A percentile compares a stretch with the other conserved stretches of the same genome.
phyloP scores from a whole-genome alignment of 352 stramenopile species.

The Peronospora farinosa region DNA sequence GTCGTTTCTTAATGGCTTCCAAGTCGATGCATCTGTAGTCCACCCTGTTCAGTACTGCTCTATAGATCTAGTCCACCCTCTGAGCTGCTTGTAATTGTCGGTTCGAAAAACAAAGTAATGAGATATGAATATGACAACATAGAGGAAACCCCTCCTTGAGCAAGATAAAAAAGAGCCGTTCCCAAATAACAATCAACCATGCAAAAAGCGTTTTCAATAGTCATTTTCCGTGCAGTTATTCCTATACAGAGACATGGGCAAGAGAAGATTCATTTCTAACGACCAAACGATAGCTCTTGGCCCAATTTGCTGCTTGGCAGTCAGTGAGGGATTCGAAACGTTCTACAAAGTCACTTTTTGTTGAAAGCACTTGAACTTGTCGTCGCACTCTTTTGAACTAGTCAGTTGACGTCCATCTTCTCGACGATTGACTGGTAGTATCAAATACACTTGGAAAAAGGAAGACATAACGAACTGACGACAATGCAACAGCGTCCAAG shows the following conservation, averaged over 20 bases:
- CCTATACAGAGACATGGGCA: background rate
- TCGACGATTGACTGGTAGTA: conserved; percentile 16
- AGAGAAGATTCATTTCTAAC: conserved; percentile 3
- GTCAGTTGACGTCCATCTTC: conserved; percentile 15
- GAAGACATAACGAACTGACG: too few relatives aligned
- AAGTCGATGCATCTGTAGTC: background rate
- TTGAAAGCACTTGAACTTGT: conserved; percentile 9
- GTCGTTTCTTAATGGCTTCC: background rate
- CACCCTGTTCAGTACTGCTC: too few relatives aligned
- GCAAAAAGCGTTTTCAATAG: background rate
- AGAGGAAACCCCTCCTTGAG: background rate
- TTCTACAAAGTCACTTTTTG: conserved; percentile 11
- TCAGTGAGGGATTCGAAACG: conserved; percentile 17
- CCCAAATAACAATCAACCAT: background rate
- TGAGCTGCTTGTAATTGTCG: background rate
- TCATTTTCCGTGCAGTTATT: background rate
- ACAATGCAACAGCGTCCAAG: conserved; percentile 29
- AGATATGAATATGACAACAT: background rate
- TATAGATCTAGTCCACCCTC: too few relatives aligned
- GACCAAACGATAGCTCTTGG: too few relatives aligned
- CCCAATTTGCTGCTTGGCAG: background rate
- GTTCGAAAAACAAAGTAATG: background rate
- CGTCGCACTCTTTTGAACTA: conserved; percentile 22
- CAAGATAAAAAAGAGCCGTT: background rate
- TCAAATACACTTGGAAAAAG: too few relatives aligned